A percentile compares a stretch with the other conserved stretches of the same genome.
Conservation (phyloP, 2,329 filamentous ascomycete species). For the Alternaria sp. region DNA sequence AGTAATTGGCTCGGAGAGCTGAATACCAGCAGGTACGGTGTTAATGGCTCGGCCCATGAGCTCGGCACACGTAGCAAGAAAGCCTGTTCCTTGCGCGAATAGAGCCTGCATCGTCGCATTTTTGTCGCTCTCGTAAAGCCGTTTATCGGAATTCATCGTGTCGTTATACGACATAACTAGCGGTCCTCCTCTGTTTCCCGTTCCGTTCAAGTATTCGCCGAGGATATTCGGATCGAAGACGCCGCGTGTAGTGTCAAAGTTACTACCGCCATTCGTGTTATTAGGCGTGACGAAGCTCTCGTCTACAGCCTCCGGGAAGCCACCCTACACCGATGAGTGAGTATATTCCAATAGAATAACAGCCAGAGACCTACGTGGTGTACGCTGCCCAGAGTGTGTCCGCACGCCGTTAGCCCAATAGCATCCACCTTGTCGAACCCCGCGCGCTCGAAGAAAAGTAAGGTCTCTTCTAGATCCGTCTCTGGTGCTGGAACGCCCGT, state of each 20-base stretch:
- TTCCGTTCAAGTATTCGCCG: conserved; percentile 34
- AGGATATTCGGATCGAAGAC: conserved; percentile 35
- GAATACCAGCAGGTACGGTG: conserved; percentile 8
- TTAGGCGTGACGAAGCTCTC: conserved; percentile 16
- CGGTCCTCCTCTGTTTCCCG: conserved; percentile 29
- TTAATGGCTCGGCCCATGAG: conserved; percentile 13
- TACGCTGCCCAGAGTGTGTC: conserved; percentile 36
- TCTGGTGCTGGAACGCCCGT: conserved; percentile 35
- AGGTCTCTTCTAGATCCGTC: conserved; percentile 26
- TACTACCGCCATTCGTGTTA: conserved; percentile 30
- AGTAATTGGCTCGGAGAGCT: neutral
- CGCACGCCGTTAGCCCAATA: conserved; percentile 37
- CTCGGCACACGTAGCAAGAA: conserved; percentile 3
- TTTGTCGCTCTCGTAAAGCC: conserved; percentile 32
- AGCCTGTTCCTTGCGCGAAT: neutral
- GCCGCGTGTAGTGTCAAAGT: conserved; percentile 35
- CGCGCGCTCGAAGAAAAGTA: conserved; percentile 28
- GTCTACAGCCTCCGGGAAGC: conserved; percentile 36
- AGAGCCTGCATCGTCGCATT: conserved; percentile 34
- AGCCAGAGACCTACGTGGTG: conserved; percentile 16
- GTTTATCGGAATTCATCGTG: conserved; percentile 33
- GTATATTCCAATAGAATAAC: neutral
- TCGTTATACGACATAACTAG: conserved; percentile 30
- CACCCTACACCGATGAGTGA: neutral
- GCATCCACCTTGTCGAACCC: conserved; percentile 32